Base-by-base conservation (phyloP, 2,329 filamentous ascomycete species). In the Trichoderma gracile region DNA sequence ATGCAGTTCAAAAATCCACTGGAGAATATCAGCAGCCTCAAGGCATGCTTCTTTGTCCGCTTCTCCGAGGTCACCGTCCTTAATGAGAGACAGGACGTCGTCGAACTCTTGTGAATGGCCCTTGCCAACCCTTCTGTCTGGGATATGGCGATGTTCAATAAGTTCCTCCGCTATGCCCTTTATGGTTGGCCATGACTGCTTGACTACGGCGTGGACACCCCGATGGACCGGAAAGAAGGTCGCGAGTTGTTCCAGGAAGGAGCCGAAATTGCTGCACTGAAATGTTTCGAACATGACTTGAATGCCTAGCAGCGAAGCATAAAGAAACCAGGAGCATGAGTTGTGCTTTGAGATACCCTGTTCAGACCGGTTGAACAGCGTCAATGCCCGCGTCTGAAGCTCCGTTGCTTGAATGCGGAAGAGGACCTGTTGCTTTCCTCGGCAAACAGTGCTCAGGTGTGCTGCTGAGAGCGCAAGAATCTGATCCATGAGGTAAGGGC, bases 211-310 rank as follows among this genome's bases (percentile, higher is more conserved):
- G n/a, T 71, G 71, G 6, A 78, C 74, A 30, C 77, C 77, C 19
- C 73, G 73, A 65, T 78, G 75, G 7, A 79, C 68, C 15, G 68
- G 68, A 6, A 76, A 59, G 61, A 76, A 77, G 3, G 69, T 69
- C 5, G 74, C 42, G 27, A 75, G 77, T 5, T 72, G 67, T 23
- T 69, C 70, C 3, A 77, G 65, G 23, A 75, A 73, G 1, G 62
- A 59, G 10, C 72, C 68, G 21, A 79, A 76, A 42, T 73, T 68
- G 25, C 69, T 68, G 14, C 43, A 49, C 23, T 76, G 71, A 27
- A 80, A 72, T 3, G 75, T 74, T 46, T 82, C 79, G 67, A 75
- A 78, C 9, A 83, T 74, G 19, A 78, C 73, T 49, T 81, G 78
- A n/a, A 80, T 72, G 6, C 78, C 75, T 0, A 78, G 66, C 19